Base-by-base conservation (phyloP, 805 yeast genomes). In the Ascoidea rubescens region DNA sequence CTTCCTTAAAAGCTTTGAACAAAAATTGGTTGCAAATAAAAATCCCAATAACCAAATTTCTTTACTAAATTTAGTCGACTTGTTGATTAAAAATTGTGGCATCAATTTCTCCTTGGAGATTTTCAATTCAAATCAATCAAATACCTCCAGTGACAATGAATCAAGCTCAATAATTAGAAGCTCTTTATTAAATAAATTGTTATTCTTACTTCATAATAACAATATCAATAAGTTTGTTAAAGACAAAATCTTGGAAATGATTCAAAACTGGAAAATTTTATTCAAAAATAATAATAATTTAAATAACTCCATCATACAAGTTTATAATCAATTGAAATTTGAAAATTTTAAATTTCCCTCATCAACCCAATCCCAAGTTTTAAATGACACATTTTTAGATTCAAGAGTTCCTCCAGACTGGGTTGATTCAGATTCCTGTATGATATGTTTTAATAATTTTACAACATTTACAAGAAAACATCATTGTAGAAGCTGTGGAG, bases 401-500 rank as follows among this genome's bases (percentile, higher is more conserved):
- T 78, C 96, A 1, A 84, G 80, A 55, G 90, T 90, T 4, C 97
- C 99, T 1, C 98, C 99, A 0, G 97, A 89, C 59, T 93, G 99
- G 99, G 82, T 86, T 28, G 99, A 93, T 62, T 84, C 90, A 8
- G 96, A 88, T 59, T 87, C 87, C 4, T 93, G 99, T 66, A 90
- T 93, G 97, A 80, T 87, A 52, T 88, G 97, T 58, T 88, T 95
- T 50, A 79, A 74, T 46, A 69, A 82, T 14, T 93, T 93, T 62
- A 72, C 93, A 1, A 75, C 91, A 63, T 70, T 90, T 55, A 89
- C 87, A 64, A 75, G 99, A 62, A 89, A 91, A 64, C 99, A 93
- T 65, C 99, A 93, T 67, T 93, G 99, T 66, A 76, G 99, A 51
- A 84, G 95, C 51, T 93, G 99, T 68, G 99, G 99, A 30, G 97